Conservation (phyloP, 2,329 filamentous ascomycete genomes). For the Paraphoma sp. region DNA sequence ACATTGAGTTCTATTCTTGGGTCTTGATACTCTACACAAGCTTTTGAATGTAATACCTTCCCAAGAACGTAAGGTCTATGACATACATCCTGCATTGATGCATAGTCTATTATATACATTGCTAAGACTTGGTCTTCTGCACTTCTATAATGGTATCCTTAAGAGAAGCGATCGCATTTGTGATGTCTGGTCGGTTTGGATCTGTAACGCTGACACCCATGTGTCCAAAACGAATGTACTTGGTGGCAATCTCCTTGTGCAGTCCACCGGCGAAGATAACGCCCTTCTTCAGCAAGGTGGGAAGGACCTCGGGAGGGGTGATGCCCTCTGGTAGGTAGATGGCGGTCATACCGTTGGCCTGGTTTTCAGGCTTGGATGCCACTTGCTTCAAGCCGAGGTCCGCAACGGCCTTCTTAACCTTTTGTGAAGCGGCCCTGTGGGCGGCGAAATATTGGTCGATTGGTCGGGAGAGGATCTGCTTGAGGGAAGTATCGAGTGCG, state of each 20-base stretch:
- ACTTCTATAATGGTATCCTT: conserved; percentile 75
- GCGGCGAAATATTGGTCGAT: conserved; percentile 82
- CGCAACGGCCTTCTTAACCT: conserved; percentile 82
- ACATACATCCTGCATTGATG: background rate
- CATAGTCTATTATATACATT: background rate
- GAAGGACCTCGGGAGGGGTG: conserved; percentile 81
- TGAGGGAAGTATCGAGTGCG: conserved; percentile 87
- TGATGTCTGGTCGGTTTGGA: conserved; percentile 78
- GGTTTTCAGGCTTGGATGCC: conserved; percentile 82
- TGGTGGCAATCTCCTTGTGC: conserved; percentile 92
- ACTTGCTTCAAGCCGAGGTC: conserved; percentile 88
- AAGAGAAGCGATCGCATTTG: conserved; percentile 80
- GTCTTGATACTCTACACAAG: background rate
- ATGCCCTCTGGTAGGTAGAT: conserved; percentile 91
- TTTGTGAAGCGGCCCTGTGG: conserved; percentile 80
- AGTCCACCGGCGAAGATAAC: conserved; percentile 94
- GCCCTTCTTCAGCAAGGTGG: conserved; percentile 82
- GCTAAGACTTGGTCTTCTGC: background rate
- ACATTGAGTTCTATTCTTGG: conserved; percentile 10
- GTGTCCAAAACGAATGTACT: conserved; percentile 95
- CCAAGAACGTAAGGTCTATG: background rate
- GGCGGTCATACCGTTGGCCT: conserved; percentile 97
- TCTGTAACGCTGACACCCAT: conserved; percentile 96
- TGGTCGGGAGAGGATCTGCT: conserved; percentile 81
- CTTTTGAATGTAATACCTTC: background rate